Evolutionary conservation across 2,329 filamentous ascomycete species (phyloP).

Genomic region (Fusarium begoniae): DNA sequence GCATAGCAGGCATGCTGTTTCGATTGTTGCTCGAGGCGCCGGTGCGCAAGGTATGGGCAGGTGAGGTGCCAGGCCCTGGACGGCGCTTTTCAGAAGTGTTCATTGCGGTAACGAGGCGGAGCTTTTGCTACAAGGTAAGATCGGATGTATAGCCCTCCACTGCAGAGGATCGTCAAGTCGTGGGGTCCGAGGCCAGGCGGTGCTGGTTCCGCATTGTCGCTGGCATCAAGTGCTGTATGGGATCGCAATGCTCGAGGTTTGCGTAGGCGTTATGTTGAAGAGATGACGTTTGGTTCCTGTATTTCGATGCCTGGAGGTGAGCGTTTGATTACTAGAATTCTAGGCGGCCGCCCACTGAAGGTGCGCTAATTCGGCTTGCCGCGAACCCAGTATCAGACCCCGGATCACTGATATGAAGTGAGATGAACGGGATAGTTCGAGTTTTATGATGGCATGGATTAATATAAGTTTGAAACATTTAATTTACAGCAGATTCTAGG

Average conservation of each 20-base stretch:
- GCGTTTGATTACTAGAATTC: neutral
- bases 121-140: slow-evolving; percentile 11
- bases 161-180: slow-evolving; percentile 40
- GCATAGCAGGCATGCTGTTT: slow-evolving; percentile 44
- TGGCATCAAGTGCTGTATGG: slow-evolving; percentile 27
- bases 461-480: neutral
- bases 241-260: neutral
- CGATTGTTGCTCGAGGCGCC: slow-evolving; percentile 45
- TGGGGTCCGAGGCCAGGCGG: slow-evolving; percentile 40
- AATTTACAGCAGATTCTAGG: neutral
- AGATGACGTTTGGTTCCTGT: slow-evolving; percentile 23
- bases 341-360: slow-evolving; percentile 31
- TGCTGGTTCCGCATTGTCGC: slow-evolving; percentile 46
- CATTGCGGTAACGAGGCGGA: slow-evolving; percentile 44
- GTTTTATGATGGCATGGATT: neutral
- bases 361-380: slow-evolving; percentile 11
- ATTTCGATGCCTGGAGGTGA: slow-evolving; percentile 33
- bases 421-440: neutral
- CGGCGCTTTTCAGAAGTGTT: slow-evolving; percentile 58
- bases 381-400: slow-evolving; percentile 1
- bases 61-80: slow-evolving; percentile 42
- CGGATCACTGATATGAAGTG: neutral
- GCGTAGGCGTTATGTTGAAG: neutral
- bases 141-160: slow-evolving; percentile 22
- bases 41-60: slow-evolving; percentile 27